Percentiles rank a stretch among this genome's conserved stretches.
Conservation (phyloP, 2,329 filamentous ascomycete species). For the Fusarium longipes region DNA sequence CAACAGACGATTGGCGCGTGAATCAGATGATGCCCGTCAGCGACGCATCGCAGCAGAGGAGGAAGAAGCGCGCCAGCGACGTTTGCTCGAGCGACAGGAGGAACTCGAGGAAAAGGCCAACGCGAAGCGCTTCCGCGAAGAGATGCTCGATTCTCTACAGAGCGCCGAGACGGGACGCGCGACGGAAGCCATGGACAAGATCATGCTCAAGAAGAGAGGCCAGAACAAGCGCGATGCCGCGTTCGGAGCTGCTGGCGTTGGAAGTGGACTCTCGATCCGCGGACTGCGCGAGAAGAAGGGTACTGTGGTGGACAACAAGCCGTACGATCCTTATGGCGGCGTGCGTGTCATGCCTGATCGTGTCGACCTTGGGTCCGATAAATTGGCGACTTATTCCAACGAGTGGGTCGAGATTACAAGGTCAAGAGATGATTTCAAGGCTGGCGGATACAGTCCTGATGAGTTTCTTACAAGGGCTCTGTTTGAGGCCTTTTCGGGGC, state of each 20-base stretch:
- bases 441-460: conserved; percentile 83
- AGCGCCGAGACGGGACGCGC: conserved; percentile 70
- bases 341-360: conserved; percentile 75
- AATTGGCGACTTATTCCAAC: conserved; percentile 76
- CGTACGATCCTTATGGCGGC: conserved; percentile 91
- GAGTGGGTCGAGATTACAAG: conserved; percentile 76
- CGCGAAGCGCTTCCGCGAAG: conserved; percentile 71
- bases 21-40: conserved; percentile 65
- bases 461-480: conserved; percentile 86
- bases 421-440: conserved; percentile 72
- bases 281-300: conserved; percentile 76
- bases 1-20: conserved; percentile 65
- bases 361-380: conserved; percentile 65
- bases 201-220: conserved; percentile 79
- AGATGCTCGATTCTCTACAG: conserved; percentile 77
- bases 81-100: conserved; percentile 72
- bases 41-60: conserved; percentile 71
- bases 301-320: conserved; percentile 67
- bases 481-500: conserved; percentile 88
- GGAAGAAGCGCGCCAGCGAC: conserved; percentile 69
- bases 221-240: conserved; percentile 57
- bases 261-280: conserved; percentile 72
- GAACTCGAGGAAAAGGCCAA: conserved; percentile 77
- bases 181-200: conserved; percentile 66
- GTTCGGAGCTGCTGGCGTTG: conserved; percentile 49